A percentile compares a stretch with the other conserved stretches of the same genome.
Conservation (phyloP, 2,329 filamentous ascomycete species). For the Aspergillus aculeatinus region DNA sequence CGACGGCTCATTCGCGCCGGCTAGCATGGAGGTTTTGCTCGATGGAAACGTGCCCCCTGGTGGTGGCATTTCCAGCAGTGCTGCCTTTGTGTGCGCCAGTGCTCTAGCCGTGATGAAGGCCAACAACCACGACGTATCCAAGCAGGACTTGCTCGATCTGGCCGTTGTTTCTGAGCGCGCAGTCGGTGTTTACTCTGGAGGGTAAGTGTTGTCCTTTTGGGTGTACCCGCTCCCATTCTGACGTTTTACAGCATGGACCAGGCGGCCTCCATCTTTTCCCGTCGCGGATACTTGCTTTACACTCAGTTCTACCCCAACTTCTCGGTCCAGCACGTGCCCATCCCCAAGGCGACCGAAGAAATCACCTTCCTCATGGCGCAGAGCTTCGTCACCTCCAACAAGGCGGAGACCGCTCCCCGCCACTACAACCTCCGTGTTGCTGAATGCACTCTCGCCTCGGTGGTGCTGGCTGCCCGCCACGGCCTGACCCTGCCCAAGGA, state of each 20-base stretch:
- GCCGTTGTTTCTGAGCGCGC: constrained; percentile 92
- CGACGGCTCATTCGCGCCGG: constrained; percentile 62
- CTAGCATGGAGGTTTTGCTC: constrained; percentile 82
- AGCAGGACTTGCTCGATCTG: constrained; percentile 87
- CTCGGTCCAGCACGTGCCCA: constrained; percentile 71
- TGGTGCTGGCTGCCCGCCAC: constrained; percentile 61
- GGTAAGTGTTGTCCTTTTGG: constrained; percentile 52
- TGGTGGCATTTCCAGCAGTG: constrained; percentile 88
- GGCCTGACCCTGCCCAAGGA: constrained; percentile 70
- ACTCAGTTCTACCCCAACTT: constrained; percentile 85
- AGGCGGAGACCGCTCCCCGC: constrained; percentile 87
- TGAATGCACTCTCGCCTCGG: constrained; percentile 85
- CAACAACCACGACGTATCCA: constrained; percentile 80
- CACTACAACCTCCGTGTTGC: constrained; percentile 97
- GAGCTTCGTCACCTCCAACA: constrained; percentile 90
- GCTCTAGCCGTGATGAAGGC: constrained; percentile 84
- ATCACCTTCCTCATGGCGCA: constrained; percentile 92
- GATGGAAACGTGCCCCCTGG: constrained; percentile 91
- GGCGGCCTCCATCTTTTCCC: constrained; percentile 89
- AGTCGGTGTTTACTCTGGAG: constrained; percentile 94
- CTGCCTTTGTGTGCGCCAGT: constrained; percentile 87
- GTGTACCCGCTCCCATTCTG: constrained; percentile 1
- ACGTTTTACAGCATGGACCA: constrained; percentile 77
- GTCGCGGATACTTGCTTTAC: constrained; percentile 80
- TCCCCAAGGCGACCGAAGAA: constrained; percentile 78